Conservation (phyloP, 106 monocot species). For the Dendrobium chrysotoxum region DNA sequence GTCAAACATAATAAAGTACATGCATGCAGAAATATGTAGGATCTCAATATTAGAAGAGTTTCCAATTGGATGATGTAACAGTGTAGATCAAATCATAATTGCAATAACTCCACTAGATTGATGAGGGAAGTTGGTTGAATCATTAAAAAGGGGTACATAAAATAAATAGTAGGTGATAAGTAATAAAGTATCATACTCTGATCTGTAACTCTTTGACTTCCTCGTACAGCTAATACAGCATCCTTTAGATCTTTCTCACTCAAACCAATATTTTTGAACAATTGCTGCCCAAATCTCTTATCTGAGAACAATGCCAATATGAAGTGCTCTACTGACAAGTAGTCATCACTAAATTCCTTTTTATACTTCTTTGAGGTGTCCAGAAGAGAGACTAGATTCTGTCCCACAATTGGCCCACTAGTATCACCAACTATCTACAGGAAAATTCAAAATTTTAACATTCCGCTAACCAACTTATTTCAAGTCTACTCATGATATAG, state of each 20-base stretch:
- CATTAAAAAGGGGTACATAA: not conserved
- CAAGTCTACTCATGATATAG: conserved; percentile 1
- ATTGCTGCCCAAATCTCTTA: conserved; percentile 69
- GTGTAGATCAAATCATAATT: not conserved
- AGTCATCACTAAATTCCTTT: conserved; percentile 74
- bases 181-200: conserved; percentile 46
- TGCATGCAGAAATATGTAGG: too few species aligned
- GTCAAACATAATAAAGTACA: too few species aligned
- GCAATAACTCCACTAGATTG: not conserved
- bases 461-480: not conserved
- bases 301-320: conserved; percentile 60
- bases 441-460: not conserved
- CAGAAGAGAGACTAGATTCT: conserved; percentile 49
- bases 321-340: conserved; percentile 86
- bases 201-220: conserved; percentile 86
- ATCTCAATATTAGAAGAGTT: too few species aligned
- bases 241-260: conserved; percentile 66
- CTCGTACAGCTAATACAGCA: conserved; percentile 59
- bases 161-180: not conserved
- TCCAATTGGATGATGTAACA: too few species aligned
- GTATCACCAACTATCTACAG: conserved; percentile 56
- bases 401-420: conserved; percentile 55
- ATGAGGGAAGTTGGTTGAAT: not conserved
- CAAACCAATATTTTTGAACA: conserved; percentile 60
- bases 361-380: conserved; percentile 79